phyloP scores from a whole-genome alignment of 2,329 filamentous ascomycete species.

The Colletotrichum tropicale region DNA sequence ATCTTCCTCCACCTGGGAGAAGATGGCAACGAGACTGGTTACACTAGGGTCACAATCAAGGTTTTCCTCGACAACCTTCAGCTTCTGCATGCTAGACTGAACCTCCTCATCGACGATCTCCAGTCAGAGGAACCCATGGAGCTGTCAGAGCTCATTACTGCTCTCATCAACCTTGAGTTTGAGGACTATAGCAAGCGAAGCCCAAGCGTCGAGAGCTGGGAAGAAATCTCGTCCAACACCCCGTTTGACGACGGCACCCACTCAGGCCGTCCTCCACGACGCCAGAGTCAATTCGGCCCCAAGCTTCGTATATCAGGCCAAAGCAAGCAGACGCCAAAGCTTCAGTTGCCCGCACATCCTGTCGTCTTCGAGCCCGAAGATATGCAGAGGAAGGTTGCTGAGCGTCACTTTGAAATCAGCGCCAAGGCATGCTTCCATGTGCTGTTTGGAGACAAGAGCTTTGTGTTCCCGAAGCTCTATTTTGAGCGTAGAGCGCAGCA shows the following conservation, averaged over 20 bases:
- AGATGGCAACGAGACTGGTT: slow-evolving; percentile 65
- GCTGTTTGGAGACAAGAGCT: slow-evolving; percentile 94
- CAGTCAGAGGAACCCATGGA: slow-evolving; percentile 73
- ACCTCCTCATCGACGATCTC: slow-evolving; percentile 82
- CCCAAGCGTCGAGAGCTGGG: slow-evolving; percentile 88
- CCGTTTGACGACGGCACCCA: slow-evolving; percentile 64
- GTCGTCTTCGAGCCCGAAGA: slow-evolving; percentile 84
- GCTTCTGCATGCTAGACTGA: slow-evolving; percentile 82
- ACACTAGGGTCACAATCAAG: slow-evolving; percentile 83
- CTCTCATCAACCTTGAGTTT: slow-evolving; percentile 76
- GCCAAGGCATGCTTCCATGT: slow-evolving; percentile 96
- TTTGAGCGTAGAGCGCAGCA: slow-evolving; percentile 79
- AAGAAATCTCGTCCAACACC: slow-evolving; percentile 71
- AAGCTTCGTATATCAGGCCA: slow-evolving; percentile 34
- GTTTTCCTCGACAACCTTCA: slow-evolving; percentile 88
- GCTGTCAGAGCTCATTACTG: slow-evolving; percentile 72
- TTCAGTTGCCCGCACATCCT: slow-evolving; percentile 81
- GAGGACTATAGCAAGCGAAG: slow-evolving; percentile 64
- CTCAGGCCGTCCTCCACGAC: slow-evolving; percentile 41
- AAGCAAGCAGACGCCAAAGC: slow-evolving; percentile 57
- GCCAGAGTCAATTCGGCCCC: slow-evolving; percentile 36
- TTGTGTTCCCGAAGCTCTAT: slow-evolving; percentile 90
- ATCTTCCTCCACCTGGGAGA: slow-evolving; percentile 80
- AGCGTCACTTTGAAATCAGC: slow-evolving; percentile 87
- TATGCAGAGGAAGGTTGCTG: slow-evolving; percentile 76